Percentiles rank a stretch among this genome's conserved stretches.
These are phyloP conservation scores for Bocquillonia castaneifolia DNA, from an alignment of 441 rosid genomes.

Conservation along the genomic window DNA sequence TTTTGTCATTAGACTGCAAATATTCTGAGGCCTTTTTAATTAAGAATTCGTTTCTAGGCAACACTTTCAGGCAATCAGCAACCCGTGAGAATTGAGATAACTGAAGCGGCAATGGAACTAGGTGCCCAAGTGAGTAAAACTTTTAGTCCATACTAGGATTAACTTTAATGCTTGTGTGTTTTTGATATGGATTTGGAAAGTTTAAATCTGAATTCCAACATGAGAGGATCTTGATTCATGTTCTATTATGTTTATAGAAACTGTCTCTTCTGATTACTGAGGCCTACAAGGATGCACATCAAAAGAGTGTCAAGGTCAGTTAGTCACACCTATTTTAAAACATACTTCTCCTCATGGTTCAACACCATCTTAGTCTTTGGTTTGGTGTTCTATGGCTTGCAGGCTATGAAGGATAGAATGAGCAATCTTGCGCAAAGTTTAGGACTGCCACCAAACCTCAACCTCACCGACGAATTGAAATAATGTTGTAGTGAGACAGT, in stretches of 20 bases:
- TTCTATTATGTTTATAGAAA: slow-evolving; percentile 43
- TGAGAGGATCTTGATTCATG: background rate
- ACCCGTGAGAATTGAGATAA: slow-evolving; percentile 82
- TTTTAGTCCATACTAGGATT: background rate
- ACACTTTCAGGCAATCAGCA: slow-evolving; percentile 88
- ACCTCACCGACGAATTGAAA: slow-evolving; percentile 57
- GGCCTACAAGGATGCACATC: slow-evolving; percentile 93
- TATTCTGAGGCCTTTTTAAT: background rate
- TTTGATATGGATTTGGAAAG: no score
- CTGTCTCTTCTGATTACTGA: slow-evolving; percentile 69
- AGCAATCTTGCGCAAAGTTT: slow-evolving; percentile 87
- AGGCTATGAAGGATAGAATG: slow-evolving; percentile 98
- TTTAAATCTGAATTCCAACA: no score
- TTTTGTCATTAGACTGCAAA: background rate
- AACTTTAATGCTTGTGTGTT: no score
- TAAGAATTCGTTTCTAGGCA: no score
- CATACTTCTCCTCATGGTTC: background rate
- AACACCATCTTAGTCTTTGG: background rate
- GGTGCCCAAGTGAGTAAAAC: slow-evolving; percentile 63
- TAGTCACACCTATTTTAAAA: no score
- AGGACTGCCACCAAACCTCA: slow-evolving; percentile 83
- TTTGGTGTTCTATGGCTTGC: background rate
- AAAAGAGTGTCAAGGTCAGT: slow-evolving; percentile 74
- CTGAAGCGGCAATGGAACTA: slow-evolving; percentile 90
- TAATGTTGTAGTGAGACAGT: slow-evolving; percentile 14